phyloP scores from a whole-genome alignment of 345 rosid species.

The Boechera retrofracta region DNA sequence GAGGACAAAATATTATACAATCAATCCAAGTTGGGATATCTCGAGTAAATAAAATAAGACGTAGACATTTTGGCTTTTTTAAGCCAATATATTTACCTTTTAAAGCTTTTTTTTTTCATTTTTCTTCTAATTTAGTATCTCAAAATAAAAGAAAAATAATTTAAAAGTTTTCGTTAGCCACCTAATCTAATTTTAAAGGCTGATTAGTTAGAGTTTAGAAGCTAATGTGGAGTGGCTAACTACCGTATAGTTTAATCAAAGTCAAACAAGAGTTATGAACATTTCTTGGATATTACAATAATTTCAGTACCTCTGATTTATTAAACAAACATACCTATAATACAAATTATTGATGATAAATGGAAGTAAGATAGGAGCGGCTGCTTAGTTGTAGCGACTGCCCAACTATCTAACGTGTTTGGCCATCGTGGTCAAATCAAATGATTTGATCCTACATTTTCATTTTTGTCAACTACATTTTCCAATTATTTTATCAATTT shows the following conservation, averaged over 20 bases:
- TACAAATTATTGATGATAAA: constrained; percentile 22
- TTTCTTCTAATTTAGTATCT: neutral
- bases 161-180: constrained; percentile 1
- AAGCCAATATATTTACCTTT: neutral
- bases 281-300: neutral
- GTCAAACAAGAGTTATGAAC: constrained; percentile 29
- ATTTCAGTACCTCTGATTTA: no score
- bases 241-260: constrained; percentile 25
- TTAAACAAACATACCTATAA: neutral
- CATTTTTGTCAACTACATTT: constrained; percentile 15
- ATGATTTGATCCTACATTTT: constrained; percentile 32
- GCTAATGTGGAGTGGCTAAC: constrained; percentile 27
- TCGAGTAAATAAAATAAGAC: neutral
- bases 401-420: constrained; percentile 45
- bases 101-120: neutral
- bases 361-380: constrained; percentile 13
- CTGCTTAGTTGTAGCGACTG: constrained; percentile 45
- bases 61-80: neutral
- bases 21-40: neutral
- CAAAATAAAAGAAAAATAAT: neutral
- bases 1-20: neutral
- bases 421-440: constrained; percentile 44
- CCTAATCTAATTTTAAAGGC: constrained; percentile 25
- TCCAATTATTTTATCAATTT: neutral
- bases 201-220: constrained; percentile 2